Base-by-base conservation (phyloP, 208 protist genomes). In the Leishmania tarentolae region DNA sequence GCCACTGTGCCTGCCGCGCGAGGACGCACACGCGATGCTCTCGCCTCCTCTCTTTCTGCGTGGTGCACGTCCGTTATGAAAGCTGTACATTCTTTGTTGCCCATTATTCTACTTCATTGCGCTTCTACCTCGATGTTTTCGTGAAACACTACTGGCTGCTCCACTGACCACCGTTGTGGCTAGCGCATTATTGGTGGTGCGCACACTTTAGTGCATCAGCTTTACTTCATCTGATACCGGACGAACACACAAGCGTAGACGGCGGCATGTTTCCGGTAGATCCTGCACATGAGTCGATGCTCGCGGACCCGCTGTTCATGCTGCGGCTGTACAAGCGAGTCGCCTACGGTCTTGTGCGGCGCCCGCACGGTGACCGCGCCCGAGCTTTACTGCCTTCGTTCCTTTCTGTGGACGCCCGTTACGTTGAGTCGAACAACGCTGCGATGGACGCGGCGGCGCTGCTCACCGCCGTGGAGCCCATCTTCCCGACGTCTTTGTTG, bases 291-390 rank as follows among this genome's bases (percentile, higher is more conserved):
- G 77, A 78, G 61, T 46, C 75, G 47, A 47, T 70, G 53, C 75
- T 86, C 37, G 66, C 80, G 6, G 90, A 94, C 66, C 84, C 90
- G 19, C 79, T 90, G 80, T 90, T 88, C 63, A 84, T 94, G 59
- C 76, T 94, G 40, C 61, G 72, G 35, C 83, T 94, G 63, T 86
- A 92, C 76, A 88, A 88, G 80, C 84, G 85, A 6, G 82, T 92
- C 11, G 79, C 82, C 15, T 83, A 86, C 59, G 81, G 81, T 57
- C 74, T 94, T 46, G 79, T 89, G 8, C 80, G 69, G 21, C 85
- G 85, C 1, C 61, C 17, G 15, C 70, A 82, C 35, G 57, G 65
- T 6, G 76, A 61, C 50, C 70, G 70, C 35, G 1, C 78, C 7
- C 72, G 81, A 28, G 35, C 24, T 1, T 68, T 78, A 7, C 61